A percentile compares a stretch with the other conserved stretches of the same genome.
These are phyloP conservation scores for Gamsiella multidivaricata DNA, from an alignment of 192 early-diverging fungal species.

Conservation along the genomic window DNA sequence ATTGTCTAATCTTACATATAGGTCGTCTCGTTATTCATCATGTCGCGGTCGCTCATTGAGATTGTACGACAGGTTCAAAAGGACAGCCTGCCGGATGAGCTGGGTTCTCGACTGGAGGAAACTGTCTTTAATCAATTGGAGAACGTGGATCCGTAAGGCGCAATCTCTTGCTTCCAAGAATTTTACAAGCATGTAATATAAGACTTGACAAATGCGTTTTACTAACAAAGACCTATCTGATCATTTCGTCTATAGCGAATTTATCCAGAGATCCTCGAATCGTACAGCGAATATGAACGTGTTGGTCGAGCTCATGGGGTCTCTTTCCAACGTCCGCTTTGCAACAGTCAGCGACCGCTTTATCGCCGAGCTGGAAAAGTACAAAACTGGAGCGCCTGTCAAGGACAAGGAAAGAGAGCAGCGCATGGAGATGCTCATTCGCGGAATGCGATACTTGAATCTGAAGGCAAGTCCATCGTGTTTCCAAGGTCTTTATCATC, in stretches of 20 bases:
- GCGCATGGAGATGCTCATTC: slow-evolving; percentile 87
- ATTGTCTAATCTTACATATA: too few species aligned
- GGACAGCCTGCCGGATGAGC: slow-evolving; percentile 79
- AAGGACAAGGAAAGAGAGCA: slow-evolving; percentile 72
- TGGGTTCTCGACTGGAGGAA: slow-evolving; percentile 91
- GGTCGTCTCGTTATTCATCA: slow-evolving; percentile 82
- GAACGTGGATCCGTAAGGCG: slow-evolving; percentile 84
- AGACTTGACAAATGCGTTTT: too few species aligned
- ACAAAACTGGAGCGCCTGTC: slow-evolving; percentile 66
- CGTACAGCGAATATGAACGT: slow-evolving; percentile 90
- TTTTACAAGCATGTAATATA: too few species aligned
- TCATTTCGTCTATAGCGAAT: too few species aligned
- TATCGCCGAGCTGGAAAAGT: slow-evolving; percentile 86
- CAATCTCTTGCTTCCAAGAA: too few species aligned
- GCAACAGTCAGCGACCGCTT: slow-evolving; percentile 94
- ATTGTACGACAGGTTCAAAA: slow-evolving; percentile 82
- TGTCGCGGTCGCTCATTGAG: slow-evolving; percentile 88
- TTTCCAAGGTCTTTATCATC: not conserved
- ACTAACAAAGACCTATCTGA: too few species aligned
- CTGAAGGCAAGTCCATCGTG: slow-evolving; percentile 71
- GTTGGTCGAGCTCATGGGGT: slow-evolving; percentile 93
- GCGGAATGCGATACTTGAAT: slow-evolving; percentile 90
- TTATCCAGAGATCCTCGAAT: slow-evolving; percentile 77
- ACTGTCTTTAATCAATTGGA: slow-evolving; percentile 92
- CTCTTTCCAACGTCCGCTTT: slow-evolving; percentile 90